phyloP scores from a whole-genome alignment of 305 asterid species.

The Fraxinus albicans region DNA sequence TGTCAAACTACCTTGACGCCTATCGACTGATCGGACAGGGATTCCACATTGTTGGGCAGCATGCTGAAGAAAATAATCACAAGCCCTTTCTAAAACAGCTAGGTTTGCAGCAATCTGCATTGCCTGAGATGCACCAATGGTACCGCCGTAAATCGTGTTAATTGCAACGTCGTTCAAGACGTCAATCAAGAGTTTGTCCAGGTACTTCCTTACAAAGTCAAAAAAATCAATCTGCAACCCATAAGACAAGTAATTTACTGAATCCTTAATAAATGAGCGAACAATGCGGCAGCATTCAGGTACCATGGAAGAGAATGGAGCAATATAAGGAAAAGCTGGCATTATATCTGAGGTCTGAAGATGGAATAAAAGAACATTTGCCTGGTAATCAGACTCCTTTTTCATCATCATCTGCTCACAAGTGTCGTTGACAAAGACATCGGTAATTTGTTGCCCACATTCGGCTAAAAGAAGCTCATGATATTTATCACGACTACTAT shows the following conservation, averaged over 20 bases:
- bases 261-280: slow-evolving; percentile 79
- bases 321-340: slow-evolving; percentile 96
- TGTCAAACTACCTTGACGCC: slow-evolving; percentile 70
- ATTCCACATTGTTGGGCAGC: slow-evolving; percentile 96
- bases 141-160: slow-evolving; percentile 54
- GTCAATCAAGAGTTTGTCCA: slow-evolving; percentile 86
- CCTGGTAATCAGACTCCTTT: slow-evolving; percentile 88
- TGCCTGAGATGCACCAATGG: slow-evolving; percentile 79
- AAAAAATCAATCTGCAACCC: slow-evolving; percentile 83
- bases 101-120: slow-evolving; percentile 96
- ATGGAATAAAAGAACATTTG: slow-evolving; percentile 82
- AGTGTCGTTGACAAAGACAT: slow-evolving; percentile 48
- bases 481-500: slow-evolving; percentile 77
- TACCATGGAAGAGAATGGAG: slow-evolving; percentile 89
- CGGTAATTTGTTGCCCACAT: slow-evolving; percentile 66
- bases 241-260: slow-evolving; percentile 74
- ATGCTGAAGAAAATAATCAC: slow-evolving; percentile 90
- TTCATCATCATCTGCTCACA: slow-evolving; percentile 91
- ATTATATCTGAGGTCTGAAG: slow-evolving; percentile 88
- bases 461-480: slow-evolving; percentile 84
- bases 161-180: slow-evolving; percentile 75
- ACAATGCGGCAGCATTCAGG: slow-evolving; percentile 88
- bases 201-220: slow-evolving; percentile 70
- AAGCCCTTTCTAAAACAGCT: slow-evolving; percentile 81
- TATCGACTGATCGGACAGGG: slow-evolving; percentile 68